A percentile compares a stretch with the other conserved stretches of the same genome.
Conservation (phyloP, 2,329 filamentous ascomycete species). For the Capronia americana region DNA sequence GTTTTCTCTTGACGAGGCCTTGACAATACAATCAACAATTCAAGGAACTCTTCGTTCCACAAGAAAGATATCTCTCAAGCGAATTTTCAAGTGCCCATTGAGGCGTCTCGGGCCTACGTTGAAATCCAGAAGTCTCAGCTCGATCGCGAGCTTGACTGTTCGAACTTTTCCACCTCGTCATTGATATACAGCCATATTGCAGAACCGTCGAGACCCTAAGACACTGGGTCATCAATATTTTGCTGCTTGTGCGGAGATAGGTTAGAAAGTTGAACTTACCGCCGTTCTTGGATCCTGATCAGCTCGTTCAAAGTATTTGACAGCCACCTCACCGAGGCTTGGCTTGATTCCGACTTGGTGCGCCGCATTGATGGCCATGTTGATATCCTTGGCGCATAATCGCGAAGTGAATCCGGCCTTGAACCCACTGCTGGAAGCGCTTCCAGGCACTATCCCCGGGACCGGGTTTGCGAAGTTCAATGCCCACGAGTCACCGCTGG, state of each 20-base stretch:
- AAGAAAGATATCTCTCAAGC: too few species aligned
- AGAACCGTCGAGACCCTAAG: conserved; percentile 18
- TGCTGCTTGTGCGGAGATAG: too few species aligned
- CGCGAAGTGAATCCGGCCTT: conserved; percentile 11
- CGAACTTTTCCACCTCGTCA: background rate
- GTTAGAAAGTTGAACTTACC: conserved; percentile 10
- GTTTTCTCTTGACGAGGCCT: too few species aligned
- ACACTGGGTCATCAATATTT: background rate
- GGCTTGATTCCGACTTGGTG: conserved; percentile 16
- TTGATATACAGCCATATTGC: conserved; percentile 25
- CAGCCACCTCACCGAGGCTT: conserved; percentile 17
- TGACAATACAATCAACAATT: too few species aligned
- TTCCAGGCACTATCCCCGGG: conserved; percentile 15
- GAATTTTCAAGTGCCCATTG: too few species aligned
- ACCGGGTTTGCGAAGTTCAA: conserved; percentile 20
- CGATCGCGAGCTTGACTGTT: background rate
- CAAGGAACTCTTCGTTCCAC: too few species aligned
- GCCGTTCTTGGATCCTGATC: conserved; percentile 21
- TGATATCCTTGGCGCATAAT: conserved; percentile 24
- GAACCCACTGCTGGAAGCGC: conserved; percentile 19
- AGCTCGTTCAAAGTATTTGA: conserved; percentile 14
- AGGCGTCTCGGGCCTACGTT: too few species aligned
- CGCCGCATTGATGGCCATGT: conserved; percentile 19
- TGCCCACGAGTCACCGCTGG: conserved; percentile 26
- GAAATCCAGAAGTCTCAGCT: background rate